phyloP scores from a whole-genome alignment of 2,329 filamentous ascomycete species.

The Calycina marina region DNA sequence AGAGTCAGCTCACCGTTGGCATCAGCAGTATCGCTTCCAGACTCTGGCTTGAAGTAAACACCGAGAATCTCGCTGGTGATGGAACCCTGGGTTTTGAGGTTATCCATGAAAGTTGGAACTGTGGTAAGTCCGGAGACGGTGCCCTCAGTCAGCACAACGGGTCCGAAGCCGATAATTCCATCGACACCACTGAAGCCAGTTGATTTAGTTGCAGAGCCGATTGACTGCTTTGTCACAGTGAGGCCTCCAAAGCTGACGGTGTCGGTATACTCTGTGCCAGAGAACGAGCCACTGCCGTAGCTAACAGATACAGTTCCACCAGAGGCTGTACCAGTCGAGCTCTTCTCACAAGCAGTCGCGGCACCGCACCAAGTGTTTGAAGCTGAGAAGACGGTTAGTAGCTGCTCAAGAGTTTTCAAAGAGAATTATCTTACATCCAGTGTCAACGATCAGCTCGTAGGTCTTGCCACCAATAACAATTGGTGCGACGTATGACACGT shows the following conservation, averaged over 20 bases:
- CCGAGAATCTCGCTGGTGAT: conserved; percentile 20
- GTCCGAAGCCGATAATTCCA: conserved; percentile 16
- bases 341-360: conserved; percentile 6
- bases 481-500: conserved; percentile 17
- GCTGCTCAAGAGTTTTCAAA: neutral
- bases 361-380: conserved; percentile 17
- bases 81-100: conserved; percentile 18
- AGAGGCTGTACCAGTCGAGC: conserved; percentile 13
- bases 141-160: conserved; percentile 15
- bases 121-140: conserved; percentile 15
- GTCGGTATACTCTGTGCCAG: conserved; percentile 19
- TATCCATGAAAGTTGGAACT: conserved; percentile 20
- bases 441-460: conserved; percentile 20
- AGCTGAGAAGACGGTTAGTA: conserved; percentile 10
- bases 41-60: conserved; percentile 19
- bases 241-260: conserved; percentile 21
- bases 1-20: conserved; percentile 65
- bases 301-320: conserved; percentile 14
- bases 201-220: conserved; percentile 7
- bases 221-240: conserved; percentile 11
- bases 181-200: conserved; percentile 8
- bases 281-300: conserved; percentile 20
- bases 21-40: conserved; percentile 15
- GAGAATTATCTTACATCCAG: conserved; percentile 15
- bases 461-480: conserved; percentile 16